Conservation (phyloP, 2,329 filamentous ascomycete genomes). For the Pyricularia grisea region DNA sequence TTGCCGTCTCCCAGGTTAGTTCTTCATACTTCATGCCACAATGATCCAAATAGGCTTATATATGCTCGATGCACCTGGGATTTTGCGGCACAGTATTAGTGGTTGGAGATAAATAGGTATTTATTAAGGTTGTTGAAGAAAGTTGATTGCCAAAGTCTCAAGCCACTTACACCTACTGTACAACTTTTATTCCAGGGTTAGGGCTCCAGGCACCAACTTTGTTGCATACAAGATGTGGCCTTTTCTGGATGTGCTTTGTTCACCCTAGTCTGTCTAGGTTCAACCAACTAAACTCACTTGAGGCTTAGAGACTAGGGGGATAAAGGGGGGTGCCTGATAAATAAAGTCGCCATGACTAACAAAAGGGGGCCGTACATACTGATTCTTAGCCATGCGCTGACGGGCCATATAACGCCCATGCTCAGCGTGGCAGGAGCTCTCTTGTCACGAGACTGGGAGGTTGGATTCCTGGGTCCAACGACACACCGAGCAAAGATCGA, state of each 20-base stretch:
- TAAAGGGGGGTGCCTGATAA: not conserved
- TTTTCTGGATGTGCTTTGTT: not conserved
- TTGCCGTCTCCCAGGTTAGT: too few relatives aligned
- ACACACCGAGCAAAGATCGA: constrained; percentile 24
- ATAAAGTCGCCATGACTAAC: not conserved
- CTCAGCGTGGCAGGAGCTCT: constrained; percentile 23
- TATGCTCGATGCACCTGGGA: not conserved
- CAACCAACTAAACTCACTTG: not conserved
- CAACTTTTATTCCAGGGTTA: not conserved
- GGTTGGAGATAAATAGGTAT: not conserved
- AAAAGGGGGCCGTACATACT: not conserved
- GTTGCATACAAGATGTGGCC: not conserved
- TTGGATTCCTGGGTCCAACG: constrained; percentile 25
- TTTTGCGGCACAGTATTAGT: not conserved
- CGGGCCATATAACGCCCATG: constrained; percentile 26
- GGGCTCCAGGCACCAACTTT: not conserved
- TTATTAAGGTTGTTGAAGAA: not conserved
- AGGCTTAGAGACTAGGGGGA: too few relatives aligned
- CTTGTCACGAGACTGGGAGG: constrained; percentile 18
- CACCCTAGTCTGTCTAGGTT: not conserved
- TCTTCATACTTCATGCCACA: too few relatives aligned
- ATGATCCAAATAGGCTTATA: not conserved
- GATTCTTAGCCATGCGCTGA: constrained; percentile 23
- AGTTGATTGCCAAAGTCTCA: not conserved
- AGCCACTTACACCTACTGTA: not conserved